These are phyloP conservation scores for Paracamarosporium sp. DNA, from an alignment of 2,329 filamentous ascomycete genomes.

Conservation along the genomic window DNA sequence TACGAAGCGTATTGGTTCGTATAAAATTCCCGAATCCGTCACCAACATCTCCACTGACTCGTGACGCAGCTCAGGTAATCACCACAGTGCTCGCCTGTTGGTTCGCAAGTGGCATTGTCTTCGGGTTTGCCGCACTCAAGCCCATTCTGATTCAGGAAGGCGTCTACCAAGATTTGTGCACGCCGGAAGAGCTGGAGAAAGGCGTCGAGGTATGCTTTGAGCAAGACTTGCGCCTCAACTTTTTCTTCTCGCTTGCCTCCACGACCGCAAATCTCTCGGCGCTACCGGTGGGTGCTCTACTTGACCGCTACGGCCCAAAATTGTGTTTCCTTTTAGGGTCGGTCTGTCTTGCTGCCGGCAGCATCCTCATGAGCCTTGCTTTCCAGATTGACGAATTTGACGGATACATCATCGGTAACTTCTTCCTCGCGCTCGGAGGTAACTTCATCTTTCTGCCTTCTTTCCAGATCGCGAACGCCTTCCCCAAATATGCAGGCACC, in stretches of 20 bases:
- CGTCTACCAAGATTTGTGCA: slow-evolving; percentile 46
- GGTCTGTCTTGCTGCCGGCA: slow-evolving; percentile 40
- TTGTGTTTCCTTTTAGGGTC: slow-evolving; percentile 41
- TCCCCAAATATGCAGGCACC: slow-evolving; percentile 77
- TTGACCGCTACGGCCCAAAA: slow-evolving; percentile 46
- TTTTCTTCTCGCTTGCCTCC: slow-evolving; percentile 47
- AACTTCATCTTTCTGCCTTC: slow-evolving; percentile 84
- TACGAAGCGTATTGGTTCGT: slow-evolving; percentile 37
- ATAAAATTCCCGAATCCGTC: slow-evolving; percentile 13
- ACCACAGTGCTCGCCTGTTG: slow-evolving; percentile 45
- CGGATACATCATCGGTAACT: slow-evolving; percentile 71
- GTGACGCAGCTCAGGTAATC: slow-evolving; percentile 39
- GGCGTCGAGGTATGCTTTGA: slow-evolving; percentile 46
- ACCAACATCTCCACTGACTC: slow-evolving; percentile 16
- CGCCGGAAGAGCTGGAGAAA: slow-evolving; percentile 39
- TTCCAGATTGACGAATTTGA: slow-evolving; percentile 45
- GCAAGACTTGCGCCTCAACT: slow-evolving; percentile 47
- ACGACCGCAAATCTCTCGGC: slow-evolving; percentile 48
- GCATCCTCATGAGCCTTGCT: slow-evolving; percentile 46
- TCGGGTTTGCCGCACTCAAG: slow-evolving; percentile 50
- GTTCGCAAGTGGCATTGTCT: slow-evolving; percentile 50
- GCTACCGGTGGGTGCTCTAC: slow-evolving; percentile 43
- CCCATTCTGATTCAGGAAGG: slow-evolving; percentile 48
- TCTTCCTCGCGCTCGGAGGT: slow-evolving; percentile 78
- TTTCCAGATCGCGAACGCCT: slow-evolving; percentile 85